Conservation (phyloP, 768 basidiomycete species). For the Hygrophoropsis aurantiaca region DNA sequence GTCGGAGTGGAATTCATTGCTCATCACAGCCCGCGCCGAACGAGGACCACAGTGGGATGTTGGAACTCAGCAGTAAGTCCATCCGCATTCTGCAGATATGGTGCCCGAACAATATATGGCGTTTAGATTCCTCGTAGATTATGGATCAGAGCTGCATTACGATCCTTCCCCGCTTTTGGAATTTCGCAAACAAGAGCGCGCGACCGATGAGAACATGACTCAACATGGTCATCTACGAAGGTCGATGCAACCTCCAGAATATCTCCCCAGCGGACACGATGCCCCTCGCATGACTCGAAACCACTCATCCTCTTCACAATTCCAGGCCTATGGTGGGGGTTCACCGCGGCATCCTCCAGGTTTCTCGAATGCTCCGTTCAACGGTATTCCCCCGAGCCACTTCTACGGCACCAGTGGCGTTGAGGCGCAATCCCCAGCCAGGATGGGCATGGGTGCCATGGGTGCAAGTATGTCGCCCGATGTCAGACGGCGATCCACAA, state of each 20-base stretch:
- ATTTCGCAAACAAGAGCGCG: slow-evolving; percentile 40
- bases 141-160: slow-evolving; percentile 71
- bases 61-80: slow-evolving; percentile 77
- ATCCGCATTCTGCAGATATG: neutral
- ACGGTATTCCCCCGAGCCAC: slow-evolving; percentile 37
- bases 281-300: slow-evolving; percentile 32
- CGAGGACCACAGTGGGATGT: slow-evolving; percentile 88
- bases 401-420: slow-evolving; percentile 36
- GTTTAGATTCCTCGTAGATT: slow-evolving; percentile 72
- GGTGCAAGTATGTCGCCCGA: slow-evolving; percentile 35
- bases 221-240: slow-evolving; percentile 19
- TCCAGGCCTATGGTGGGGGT: slow-evolving; percentile 25
- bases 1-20: slow-evolving; percentile 83
- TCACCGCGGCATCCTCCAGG: slow-evolving; percentile 27
- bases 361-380: slow-evolving; percentile 25
- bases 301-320: slow-evolving; percentile 27
- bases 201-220: slow-evolving; percentile 26
- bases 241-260: slow-evolving; percentile 33
- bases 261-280: slow-evolving; percentile 24
- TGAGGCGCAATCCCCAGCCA: slow-evolving; percentile 13
- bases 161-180: slow-evolving; percentile 63
- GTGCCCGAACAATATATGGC: neutral
- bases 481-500: slow-evolving; percentile 27
- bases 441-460: slow-evolving; percentile 32
- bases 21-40: slow-evolving; percentile 76